phyloP scores from a whole-genome alignment of 2,329 filamentous ascomycete genomes.

The Claviceps paspali region DNA sequence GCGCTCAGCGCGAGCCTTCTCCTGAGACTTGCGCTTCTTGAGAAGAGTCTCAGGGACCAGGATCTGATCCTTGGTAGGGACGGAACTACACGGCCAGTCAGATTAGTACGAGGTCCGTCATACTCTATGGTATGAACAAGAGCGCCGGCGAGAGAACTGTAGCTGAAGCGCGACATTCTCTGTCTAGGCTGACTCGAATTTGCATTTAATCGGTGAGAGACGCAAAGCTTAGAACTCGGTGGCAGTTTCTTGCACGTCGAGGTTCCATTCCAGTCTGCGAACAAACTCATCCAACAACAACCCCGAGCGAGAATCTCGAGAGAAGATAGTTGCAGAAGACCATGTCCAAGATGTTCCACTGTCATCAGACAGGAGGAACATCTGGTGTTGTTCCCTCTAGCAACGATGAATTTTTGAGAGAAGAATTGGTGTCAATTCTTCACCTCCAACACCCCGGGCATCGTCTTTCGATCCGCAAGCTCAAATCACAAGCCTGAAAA shows the following conservation, averaged over 20 bases:
- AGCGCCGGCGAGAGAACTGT: slow-evolving; percentile 88
- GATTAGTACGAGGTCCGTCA: slow-evolving; percentile 69
- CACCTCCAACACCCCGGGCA: slow-evolving; percentile 63
- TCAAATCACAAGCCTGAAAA: slow-evolving; percentile 27
- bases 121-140: slow-evolving; percentile 41
- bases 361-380: slow-evolving; percentile 7
- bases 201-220: slow-evolving; percentile 66
- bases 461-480: slow-evolving; percentile 42
- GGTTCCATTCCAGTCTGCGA: too few relatives aligned
- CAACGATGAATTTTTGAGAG: slow-evolving; percentile 66
- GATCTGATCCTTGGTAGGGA: slow-evolving; percentile 89
- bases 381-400: slow-evolving; percentile 9
- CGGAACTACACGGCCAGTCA: slow-evolving; percentile 51
- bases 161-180: slow-evolving; percentile 85
- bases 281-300: slow-evolving; percentile 64
- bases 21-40: slow-evolving; percentile 99
- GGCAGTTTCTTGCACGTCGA: slow-evolving; percentile 1
- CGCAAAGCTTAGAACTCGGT: slow-evolving; percentile 1
- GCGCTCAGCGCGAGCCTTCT: slow-evolving; percentile 93
- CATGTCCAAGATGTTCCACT: slow-evolving; percentile 13
- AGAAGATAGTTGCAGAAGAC: slow-evolving; percentile 19
- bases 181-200: slow-evolving; percentile 70
- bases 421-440: slow-evolving; percentile 41
- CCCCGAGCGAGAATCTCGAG: slow-evolving; percentile 35
- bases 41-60: slow-evolving; percentile 98